Evolutionary conservation across 805 yeast genomes (phyloP), one percentile per base, ranked within the genome.

Genomic region (Nakazawaea pomicola): DNA sequence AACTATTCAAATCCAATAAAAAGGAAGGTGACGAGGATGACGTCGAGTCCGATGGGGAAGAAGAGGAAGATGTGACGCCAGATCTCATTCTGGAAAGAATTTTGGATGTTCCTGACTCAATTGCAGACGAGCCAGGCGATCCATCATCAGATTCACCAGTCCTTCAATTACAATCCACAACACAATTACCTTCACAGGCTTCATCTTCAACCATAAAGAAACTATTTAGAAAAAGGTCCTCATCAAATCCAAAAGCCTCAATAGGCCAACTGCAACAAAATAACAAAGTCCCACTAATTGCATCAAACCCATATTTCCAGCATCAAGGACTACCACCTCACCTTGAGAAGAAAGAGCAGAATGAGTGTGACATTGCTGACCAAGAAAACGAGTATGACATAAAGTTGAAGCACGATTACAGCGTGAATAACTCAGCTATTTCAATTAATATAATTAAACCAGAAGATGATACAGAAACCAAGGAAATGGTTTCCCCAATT

Each of bases 271-370:
- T 5, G 29, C 39, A 32, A 19, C 18, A 8, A 16, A 38, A 16
- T 36, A 33, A 27, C 8, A 40, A 40, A 27, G 15, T 12, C 10
- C 34, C 36, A 4, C 48, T 50, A 7, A 36, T 41, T 6, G 34
- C 34, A n/a, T 59, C 66, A 12, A 75, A 69, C 52, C 72, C 75
- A 18, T 76, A 77, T 53, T 76, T 76, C 56, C 72, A 70, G 4
- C 76, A 72, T 49, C 82, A 76, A 48, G 82, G 83, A 1, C 54
- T 72, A 8, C 81, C 83, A 4, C 78, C 78, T 3, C 82, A 76
- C 49, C 41, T 38, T 16, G 44, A 45, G 17, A 38, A 28, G 9
- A 34, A 42, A 25, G 30, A 27, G 5, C 21, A 49, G 10, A 49
- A 45, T 12, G 61, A 56, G 36, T 53, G 53, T 39, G 61, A 56